Conservation (phyloP, 2,329 filamentous ascomycete genomes). For the Lomentospora prolificans region DNA sequence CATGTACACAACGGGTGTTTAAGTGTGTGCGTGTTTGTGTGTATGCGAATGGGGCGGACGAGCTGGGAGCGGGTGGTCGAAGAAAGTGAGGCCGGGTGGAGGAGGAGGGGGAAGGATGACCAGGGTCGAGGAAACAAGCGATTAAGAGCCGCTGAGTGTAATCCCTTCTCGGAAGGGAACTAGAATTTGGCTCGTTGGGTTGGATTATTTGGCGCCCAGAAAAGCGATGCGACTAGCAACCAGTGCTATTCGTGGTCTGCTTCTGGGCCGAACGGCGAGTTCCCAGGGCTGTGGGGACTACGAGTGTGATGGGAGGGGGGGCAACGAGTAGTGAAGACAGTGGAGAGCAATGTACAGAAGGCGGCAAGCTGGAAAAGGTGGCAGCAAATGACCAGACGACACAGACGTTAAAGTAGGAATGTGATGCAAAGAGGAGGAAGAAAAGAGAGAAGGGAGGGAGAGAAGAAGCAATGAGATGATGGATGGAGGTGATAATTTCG, state of each 20-base stretch:
- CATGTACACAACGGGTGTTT: not conserved
- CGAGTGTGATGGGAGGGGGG: not conserved
- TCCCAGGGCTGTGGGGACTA: not conserved
- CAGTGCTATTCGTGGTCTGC: slow-evolving; percentile 5
- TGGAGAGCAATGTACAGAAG: not conserved
- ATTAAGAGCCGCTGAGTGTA: not conserved
- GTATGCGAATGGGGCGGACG: not conserved
- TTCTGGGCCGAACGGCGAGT: not conserved
- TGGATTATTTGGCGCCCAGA: not conserved
- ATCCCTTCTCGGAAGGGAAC: not conserved
- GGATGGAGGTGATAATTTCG: slow-evolving; percentile 7
- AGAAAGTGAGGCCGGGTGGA: slow-evolving; percentile 5
- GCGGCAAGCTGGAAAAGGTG: not conserved
- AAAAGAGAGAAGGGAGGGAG: not conserved
- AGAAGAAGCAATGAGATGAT: not conserved
- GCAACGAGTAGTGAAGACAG: too few relatives aligned
- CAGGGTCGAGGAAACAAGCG: not conserved
- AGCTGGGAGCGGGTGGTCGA: slow-evolving; percentile 5
- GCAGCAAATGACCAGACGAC: not conserved
- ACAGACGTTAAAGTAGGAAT: not conserved
- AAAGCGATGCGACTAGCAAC: slow-evolving; percentile 4
- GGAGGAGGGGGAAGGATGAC: not conserved
- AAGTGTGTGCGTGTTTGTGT: not conserved
- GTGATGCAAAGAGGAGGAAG: not conserved
- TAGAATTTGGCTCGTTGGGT: not conserved